Evolutionary conservation across 2,329 filamentous ascomycete species (phyloP).

Genomic region (Hypomyces perniciosus): DNA sequence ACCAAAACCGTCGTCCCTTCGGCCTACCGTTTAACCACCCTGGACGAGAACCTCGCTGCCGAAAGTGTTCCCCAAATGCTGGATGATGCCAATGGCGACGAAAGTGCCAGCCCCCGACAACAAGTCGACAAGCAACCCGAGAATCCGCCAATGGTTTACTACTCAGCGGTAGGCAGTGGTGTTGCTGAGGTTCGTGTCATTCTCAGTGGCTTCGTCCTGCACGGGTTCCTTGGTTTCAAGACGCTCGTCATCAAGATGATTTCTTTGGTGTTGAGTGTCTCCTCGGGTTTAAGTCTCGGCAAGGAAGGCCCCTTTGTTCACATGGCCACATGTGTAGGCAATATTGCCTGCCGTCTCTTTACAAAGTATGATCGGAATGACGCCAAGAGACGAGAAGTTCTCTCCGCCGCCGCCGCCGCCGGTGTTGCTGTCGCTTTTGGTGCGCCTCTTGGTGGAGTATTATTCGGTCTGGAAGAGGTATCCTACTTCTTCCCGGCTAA

Average conservation of each 20-base stretch:
- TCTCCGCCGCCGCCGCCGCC: constrained; percentile 88
- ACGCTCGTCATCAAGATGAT: constrained; percentile 81
- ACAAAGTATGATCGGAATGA: constrained; percentile 91
- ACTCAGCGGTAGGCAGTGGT: constrained; percentile 90
- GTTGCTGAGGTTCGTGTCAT: constrained; percentile 97
- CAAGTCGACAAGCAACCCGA: constrained; percentile 31
- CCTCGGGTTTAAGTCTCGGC: constrained; percentile 86
- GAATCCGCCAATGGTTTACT: constrained; percentile 77
- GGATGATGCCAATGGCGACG: constrained; percentile 37
- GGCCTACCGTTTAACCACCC: constrained; percentile 74
- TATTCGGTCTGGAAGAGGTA: constrained; percentile 93
- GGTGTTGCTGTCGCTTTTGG: constrained; percentile 94
- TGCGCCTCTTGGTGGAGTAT: constrained; percentile 76
- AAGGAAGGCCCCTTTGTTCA: constrained; percentile 98
- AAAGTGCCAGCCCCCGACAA: constrained; percentile 38
- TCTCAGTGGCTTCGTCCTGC: constrained; percentile 92
- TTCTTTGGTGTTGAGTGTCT: constrained; percentile 79
- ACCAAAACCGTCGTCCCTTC: constrained; percentile 96
- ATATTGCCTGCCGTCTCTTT: constrained; percentile 91
- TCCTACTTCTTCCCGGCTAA: constrained; percentile 97
- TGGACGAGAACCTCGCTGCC: constrained; percentile 89
- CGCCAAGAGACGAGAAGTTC: constrained; percentile 83
- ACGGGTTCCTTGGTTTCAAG: constrained; percentile 86
- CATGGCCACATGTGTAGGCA: constrained; percentile 90
- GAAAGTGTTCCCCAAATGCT: constrained; percentile 36